A percentile compares a stretch with the other conserved stretches of the same genome.
phyloP scores from a whole-genome alignment of 305 asterid genomes.

The Monarda citriodora region DNA sequence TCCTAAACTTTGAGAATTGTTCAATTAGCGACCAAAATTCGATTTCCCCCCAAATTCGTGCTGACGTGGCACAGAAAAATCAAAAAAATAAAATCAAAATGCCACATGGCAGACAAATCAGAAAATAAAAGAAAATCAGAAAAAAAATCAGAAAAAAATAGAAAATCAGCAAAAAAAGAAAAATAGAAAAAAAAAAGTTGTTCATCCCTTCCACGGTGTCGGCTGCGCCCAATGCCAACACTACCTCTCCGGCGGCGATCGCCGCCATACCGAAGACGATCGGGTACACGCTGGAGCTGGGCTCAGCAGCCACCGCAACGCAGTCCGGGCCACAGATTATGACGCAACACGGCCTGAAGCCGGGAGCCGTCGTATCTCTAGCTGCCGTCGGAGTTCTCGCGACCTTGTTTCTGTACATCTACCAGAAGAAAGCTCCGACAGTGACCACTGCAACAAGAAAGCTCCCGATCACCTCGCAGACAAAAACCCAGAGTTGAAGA shows the following conservation, averaged over 20 bases:
- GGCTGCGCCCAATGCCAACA: constrained; percentile 49
- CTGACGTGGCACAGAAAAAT: too few relatives aligned
- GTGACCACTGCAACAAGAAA: constrained; percentile 27
- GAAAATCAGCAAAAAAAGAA: too few relatives aligned
- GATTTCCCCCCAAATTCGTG: too few relatives aligned
- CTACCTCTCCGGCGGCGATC: constrained; percentile 65
- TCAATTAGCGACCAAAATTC: too few relatives aligned
- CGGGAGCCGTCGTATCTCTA: constrained; percentile 57
- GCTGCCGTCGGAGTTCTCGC: constrained; percentile 77
- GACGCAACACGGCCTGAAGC: constrained; percentile 51
- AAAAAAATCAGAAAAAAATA: too few relatives aligned
- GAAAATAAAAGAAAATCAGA: too few relatives aligned
- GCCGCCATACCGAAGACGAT: constrained; percentile 86
- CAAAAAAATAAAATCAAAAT: too few relatives aligned
- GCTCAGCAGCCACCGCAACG: constrained; percentile 28
- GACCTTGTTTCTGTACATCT: constrained; percentile 41
- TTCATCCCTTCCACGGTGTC: constrained; percentile 78
- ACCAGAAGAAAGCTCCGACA: constrained; percentile 60
- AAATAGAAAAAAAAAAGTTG: too few relatives aligned
- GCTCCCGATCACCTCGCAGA: constrained; percentile 1
- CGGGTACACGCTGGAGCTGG: constrained; percentile 32
- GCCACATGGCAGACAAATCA: too few relatives aligned
- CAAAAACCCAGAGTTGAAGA: constrained; percentile 16
- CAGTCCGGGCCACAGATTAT: constrained; percentile 27
- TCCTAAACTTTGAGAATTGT: too few relatives aligned